Evolutionary conservation across 106 monocot species (phyloP), one percentile per base, ranked within the genome.

Genomic region (Acorus gramineus): DNA sequence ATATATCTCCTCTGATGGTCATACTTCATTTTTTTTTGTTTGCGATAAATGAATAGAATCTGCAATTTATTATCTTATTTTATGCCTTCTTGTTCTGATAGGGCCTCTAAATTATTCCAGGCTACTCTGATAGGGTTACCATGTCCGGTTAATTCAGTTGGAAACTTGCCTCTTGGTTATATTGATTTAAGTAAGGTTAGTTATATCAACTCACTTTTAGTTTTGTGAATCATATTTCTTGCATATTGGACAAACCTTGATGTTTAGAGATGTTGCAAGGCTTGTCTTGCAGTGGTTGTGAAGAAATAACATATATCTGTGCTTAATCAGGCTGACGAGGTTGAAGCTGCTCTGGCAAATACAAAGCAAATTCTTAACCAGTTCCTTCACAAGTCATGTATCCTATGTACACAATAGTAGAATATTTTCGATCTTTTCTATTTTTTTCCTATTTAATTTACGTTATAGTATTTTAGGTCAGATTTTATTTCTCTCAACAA

Each of bases 311-410:
- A 69, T 53, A 46, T 67, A 43, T 58, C 61, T 52, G 3, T 53
- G 4, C 56, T 79, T 63, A 56, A 11, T 13, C 68, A 94, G 94
- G 74, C 57, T 70, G 81, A 94, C 58, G 77, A 89, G 84, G 86
- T 84, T 72, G 89, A 94, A 78, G 89, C 81, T 56, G 71, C 76
- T 77, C 62, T 94, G 71, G 86, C 89, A 69, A 94, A 94, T 74
- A 82, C 94, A 70, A 94, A 84, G 62, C 89, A 94, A 78, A 84
- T 94, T 69, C 81, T 94, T 46, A 89, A 89, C 65, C 94, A 94
- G 73, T 94, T 86, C 66, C 81, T 94, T 4, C 89, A 60, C 52
- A 94, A 89, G 71, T 94, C 94, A 49, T 56, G 94, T 94, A 94
- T 89, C 89, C 89, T 89, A 49, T 64, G 28, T 28, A 28, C 28